Evolutionary conservation across 129 eudicot genomes (phyloP), one percentile per base, ranked within the genome.

Genomic region (Heracleum sosnowskyi): DNA sequence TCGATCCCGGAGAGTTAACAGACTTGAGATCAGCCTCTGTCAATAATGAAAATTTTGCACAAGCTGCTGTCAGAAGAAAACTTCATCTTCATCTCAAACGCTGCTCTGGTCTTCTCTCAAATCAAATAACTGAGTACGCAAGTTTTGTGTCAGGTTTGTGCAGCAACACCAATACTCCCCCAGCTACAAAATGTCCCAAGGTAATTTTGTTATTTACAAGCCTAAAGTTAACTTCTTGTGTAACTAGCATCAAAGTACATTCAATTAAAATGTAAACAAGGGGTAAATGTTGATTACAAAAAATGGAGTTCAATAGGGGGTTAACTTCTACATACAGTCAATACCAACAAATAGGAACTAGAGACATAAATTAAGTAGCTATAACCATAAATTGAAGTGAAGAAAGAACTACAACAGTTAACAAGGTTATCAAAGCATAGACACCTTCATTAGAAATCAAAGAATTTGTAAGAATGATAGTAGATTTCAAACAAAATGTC

Each of bases 11-110:
- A 66, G 95, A 88, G 73, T 42, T 96, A 33, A 96, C 99, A 24
- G 99, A 96, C 79, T 81, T 96, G 86, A 95, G 99, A 9, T 87
- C 99, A 26, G 97, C 99, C 35, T 92, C 97, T 7, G 97, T 92
- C 34, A 96, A 87, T 53, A 96, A 96, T 68, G 99, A 96, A 78
- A 90, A 82, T 80, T 92, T 96, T 57, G 99, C 99, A 57, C 84
- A 88, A 74, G 95, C 89, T 82, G 91, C 95, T 79, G 96, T 96
- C 35, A 86, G 90, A 87, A 39, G 82, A n/a, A 83, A 90, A 37
- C 96, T 96, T 82, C 88, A 92, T 73, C 91, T 77, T 17, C 97
- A 92, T 72, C 95, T 96, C 76, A 96, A 86, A 80, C 85, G 85
- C 74, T 78, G 83, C 63, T 92, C 97, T 4, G 90, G 79, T 29